Evolutionary conservation across 2,329 filamentous ascomycete species (phyloP), one percentile per base, ranked within the genome.

Genomic region (Fusarium sp.): DNA sequence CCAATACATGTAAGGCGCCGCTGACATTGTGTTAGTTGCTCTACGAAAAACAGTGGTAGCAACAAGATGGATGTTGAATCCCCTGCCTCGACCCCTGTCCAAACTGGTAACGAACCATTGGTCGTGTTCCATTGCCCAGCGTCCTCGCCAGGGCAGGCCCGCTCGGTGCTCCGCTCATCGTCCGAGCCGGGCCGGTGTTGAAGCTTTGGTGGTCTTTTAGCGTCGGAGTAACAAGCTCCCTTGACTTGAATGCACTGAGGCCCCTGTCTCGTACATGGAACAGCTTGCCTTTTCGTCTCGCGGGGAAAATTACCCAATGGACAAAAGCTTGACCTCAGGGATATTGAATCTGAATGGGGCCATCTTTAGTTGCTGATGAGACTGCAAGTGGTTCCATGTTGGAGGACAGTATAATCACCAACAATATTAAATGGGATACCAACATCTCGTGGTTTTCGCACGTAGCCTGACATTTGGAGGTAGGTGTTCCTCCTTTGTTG

Each of bases 161-260:
- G 70, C 65, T 73, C 69, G 67, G 71, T 69, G 60, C 70, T 72
- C 69, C 72, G 71, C 69, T 61, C 53, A 63, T 73, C 62, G 36
- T 73, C 72, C 72, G 72, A 74, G 69, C 72, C 72, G 70, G 72
- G 62, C 72, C 72, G 72, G 72, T 74, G 58, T 54, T 65, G 58
- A 50, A 49, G 46, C 36, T 34, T 26, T 67, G 57, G 51, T 65
- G 45, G 59, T 69, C 52, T 62, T 23, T 59, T 53, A 61, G 65
- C 62, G 54, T 36, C 57, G 60, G 65, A 54, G 65, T 65, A 67
- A 72, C 57, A 58, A 55, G 26, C 50, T 57, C 56, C 59, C 54
- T 63, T 40, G 52, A 60, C 51, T 67, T 67, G 64, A 60, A 58
- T 58, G 53, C 65, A 65, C 62, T 62, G 37, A 64, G 54, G 49